phyloP scores from a whole-genome alignment of 108 stramenopile species.

The Skeletonema potamos region DNA sequence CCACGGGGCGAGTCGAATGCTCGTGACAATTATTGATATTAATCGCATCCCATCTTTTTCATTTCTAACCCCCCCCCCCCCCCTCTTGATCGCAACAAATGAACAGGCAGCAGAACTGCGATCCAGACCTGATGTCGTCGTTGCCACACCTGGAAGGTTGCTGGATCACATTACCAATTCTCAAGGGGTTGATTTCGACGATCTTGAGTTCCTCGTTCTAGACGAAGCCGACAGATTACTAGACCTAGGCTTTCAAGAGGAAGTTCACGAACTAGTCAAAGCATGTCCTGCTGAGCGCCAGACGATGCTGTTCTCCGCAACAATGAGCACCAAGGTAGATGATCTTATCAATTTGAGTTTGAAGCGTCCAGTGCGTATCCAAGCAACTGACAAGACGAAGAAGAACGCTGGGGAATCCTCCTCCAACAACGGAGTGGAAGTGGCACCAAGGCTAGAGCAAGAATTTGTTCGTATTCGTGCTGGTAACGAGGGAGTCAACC shows the following conservation, averaged over 20 bases:
- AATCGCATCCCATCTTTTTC: neutral
- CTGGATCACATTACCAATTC: conserved; percentile 90
- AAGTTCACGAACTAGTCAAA: conserved; percentile 83
- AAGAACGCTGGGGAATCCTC: conserved; percentile 19
- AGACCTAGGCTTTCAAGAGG: conserved; percentile 93
- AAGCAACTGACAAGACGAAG: conserved; percentile 61
- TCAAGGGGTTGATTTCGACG: conserved; percentile 26
- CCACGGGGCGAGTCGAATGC: conserved; percentile 43
- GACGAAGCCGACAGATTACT: conserved; percentile 76
- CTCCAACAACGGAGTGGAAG: conserved; percentile 62
- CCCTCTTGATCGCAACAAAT: neutral
- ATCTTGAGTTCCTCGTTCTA: conserved; percentile 36
- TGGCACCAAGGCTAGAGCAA: conserved; percentile 64
- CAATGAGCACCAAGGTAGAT: conserved; percentile 68
- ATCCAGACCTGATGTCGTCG: conserved; percentile 86
- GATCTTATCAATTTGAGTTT: conserved; percentile 68
- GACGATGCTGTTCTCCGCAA: conserved; percentile 90
- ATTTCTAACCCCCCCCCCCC: neutral
- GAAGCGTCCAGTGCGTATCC: conserved; percentile 40
- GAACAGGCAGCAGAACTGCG: conserved; percentile 89
- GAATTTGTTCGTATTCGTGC: conserved; percentile 51
- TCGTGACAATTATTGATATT: conserved; percentile 28
- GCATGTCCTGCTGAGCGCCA: conserved; percentile 79
- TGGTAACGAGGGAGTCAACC: conserved; percentile 35
- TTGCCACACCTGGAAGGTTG: conserved; percentile 92